These are phyloP conservation scores for Wickerhamomyces canadensis DNA, from an alignment of 805 yeast species.

Conservation along the genomic window DNA sequence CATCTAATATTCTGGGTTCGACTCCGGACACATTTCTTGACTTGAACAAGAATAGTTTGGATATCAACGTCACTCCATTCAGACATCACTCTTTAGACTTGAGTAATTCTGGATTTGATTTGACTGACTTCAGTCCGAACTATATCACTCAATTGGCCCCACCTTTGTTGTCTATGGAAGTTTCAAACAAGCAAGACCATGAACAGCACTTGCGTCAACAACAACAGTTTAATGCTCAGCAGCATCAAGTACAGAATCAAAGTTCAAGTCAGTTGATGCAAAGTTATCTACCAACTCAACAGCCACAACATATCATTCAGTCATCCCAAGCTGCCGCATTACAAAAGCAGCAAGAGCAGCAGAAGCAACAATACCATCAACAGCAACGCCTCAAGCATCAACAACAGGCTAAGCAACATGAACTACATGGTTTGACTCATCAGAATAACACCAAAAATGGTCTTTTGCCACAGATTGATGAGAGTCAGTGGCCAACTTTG, in stretches of 20 bases:
- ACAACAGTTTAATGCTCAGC: too few species aligned
- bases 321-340: too few species aligned
- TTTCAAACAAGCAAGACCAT: background rate
- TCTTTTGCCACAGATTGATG: constrained; percentile 8
- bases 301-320: too few species aligned
- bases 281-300: too few species aligned
- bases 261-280: too few species aligned
- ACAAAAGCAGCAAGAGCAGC: too few species aligned
- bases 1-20: too few species aligned
- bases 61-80: constrained; percentile 18
- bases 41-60: constrained; percentile 16
- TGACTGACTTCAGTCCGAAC: constrained; percentile 8
- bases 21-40: constrained; percentile 3
- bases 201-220: background rate
- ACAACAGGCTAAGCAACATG: background rate
- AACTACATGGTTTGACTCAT: background rate
- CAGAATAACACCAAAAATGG: background rate
- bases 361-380: background rate
- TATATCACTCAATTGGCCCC: constrained; percentile 8
- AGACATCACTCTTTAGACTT: constrained; percentile 24
- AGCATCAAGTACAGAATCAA: too few species aligned
- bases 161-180: constrained; percentile 6
- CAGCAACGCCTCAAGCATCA: background rate
- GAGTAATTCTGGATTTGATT: constrained; percentile 12
- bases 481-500: constrained; percentile 16